Conservation (phyloP, 257 asterid species). For the Primulina huaijiensis region DNA sequence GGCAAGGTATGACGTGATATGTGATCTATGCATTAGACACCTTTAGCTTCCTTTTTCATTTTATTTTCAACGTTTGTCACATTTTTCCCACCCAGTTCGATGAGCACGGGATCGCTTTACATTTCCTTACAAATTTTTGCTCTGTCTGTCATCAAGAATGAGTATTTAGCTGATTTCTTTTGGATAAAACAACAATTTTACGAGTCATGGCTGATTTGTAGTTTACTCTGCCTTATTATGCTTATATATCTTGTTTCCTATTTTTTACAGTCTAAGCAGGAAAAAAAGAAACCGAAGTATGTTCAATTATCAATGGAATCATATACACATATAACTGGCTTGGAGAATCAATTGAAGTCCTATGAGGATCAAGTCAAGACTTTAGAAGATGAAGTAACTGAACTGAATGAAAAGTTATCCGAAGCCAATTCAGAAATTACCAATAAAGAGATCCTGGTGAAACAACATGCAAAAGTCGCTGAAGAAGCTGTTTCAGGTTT, state of each 20-base stretch:
- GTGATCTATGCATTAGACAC: slow-evolving; percentile 1
- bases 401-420: slow-evolving; percentile 72
- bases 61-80: neutral
- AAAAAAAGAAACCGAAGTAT: slow-evolving; percentile 70
- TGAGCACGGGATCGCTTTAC: neutral
- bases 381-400: slow-evolving; percentile 71
- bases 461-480: slow-evolving; percentile 96
- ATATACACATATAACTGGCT: slow-evolving; percentile 83
- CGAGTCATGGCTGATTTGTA: neutral
- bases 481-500: slow-evolving; percentile 99
- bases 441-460: slow-evolving; percentile 74
- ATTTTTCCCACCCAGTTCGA: neutral
- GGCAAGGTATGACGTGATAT: slow-evolving; percentile 51
- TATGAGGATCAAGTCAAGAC: slow-evolving; percentile 40
- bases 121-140: neutral
- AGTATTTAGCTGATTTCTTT: neutral
- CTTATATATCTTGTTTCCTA: neutral
- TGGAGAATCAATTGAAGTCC: slow-evolving; percentile 82
- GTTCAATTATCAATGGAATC: slow-evolving; percentile 94
- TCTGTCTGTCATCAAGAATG: neutral
- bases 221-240: slow-evolving; percentile 6
- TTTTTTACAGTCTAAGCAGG: slow-evolving; percentile 53
- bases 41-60: neutral
- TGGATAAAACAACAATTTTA: neutral
- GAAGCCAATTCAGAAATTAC: slow-evolving; percentile 71